These are phyloP conservation scores for Lactarius trivialis DNA, from an alignment of 768 basidiomycete genomes.

Conservation along the genomic window DNA sequence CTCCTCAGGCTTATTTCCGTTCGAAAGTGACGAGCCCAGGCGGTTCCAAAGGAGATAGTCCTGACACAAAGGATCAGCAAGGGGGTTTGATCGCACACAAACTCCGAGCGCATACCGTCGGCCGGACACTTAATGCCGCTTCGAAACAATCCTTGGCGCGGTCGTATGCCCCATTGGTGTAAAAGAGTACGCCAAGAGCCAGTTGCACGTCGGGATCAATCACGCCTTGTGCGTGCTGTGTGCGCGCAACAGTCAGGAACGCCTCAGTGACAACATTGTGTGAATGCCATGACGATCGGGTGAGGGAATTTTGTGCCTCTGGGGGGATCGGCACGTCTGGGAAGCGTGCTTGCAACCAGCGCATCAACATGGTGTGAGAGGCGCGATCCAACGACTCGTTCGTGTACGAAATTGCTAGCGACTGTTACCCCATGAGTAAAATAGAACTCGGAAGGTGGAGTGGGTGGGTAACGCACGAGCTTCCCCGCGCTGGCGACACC, in stretches of 20 bases:
- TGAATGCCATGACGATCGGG: constrained; percentile 71
- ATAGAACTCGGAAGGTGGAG: background rate
- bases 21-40: constrained; percentile 88
- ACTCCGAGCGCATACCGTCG: constrained; percentile 43
- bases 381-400: constrained; percentile 89
- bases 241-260: constrained; percentile 76
- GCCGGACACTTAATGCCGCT: constrained; percentile 71
- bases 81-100: background rate
- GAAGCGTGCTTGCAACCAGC: constrained; percentile 70
- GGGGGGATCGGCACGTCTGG: constrained; percentile 50
- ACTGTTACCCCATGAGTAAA: constrained; percentile 41
- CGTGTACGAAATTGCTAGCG: constrained; percentile 91
- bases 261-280: constrained; percentile 73
- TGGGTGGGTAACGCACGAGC: constrained; percentile 45
- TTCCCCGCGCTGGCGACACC: constrained; percentile 65
- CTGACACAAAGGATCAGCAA: constrained; percentile 29
- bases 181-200: constrained; percentile 88
- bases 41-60: constrained; percentile 97
- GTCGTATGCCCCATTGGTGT: constrained; percentile 80
- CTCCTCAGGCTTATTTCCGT: constrained; percentile 91
- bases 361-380: constrained; percentile 77
- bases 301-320: constrained; percentile 47
- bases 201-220: constrained; percentile 90
- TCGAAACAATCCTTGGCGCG: constrained; percentile 93
- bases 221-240: constrained; percentile 65